Base-by-base conservation (phyloP, 192 early-diverging fungal genomes). In the Coemansia asiatica region DNA sequence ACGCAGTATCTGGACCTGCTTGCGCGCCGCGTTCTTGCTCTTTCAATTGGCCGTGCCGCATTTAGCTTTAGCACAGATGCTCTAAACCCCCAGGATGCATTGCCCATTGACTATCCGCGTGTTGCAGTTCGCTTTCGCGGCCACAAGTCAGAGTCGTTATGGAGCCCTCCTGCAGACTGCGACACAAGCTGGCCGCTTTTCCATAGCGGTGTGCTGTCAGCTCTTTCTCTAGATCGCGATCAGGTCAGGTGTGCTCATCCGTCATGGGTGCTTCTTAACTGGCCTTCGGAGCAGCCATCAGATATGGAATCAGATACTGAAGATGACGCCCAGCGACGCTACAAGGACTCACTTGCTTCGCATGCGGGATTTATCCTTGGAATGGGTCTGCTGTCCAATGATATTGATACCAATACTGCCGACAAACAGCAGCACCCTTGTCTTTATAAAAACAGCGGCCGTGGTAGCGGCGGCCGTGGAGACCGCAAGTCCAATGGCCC, bases 281-380 rank as follows among this genome's bases (percentile, higher is more conserved):
- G 85, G 83, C 79, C 79, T 12, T 44, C 67, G 0, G 74, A 75
- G 63, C 55, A 63, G 19, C 29, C 51, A 2, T 10, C 58, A 5
- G 59, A 64, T 10, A 16, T 38, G 1, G 69, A 67, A 18, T 13
- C 47, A 1, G 23, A 49, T 2, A 46, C 60, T 8, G 61, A 60
- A 16, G 63, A 59, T 2, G 51, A 61, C 15, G 44, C 38, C 13
- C 63, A 68, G 21, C 53, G 44, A 19, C 35, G 60, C 15, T 70
- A 73, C 62, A 53, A 68, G 6, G 80, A 78, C 25, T 58, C 86
- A 9, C 74, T 84, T 46, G 73, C 83, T 21, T 68, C 74, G 7
- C 92, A 97, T 63, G 95, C 90, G 16, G 93, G 90, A 4, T 87
- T 96, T 61, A 53, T 96, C 1, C 71, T 95, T 16, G 94, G 87